A percentile compares a stretch with the other conserved stretches of the same genome.
phyloP scores from a whole-genome alignment of 768 basidiomycete genomes.

The Suillus brevipes region DNA sequence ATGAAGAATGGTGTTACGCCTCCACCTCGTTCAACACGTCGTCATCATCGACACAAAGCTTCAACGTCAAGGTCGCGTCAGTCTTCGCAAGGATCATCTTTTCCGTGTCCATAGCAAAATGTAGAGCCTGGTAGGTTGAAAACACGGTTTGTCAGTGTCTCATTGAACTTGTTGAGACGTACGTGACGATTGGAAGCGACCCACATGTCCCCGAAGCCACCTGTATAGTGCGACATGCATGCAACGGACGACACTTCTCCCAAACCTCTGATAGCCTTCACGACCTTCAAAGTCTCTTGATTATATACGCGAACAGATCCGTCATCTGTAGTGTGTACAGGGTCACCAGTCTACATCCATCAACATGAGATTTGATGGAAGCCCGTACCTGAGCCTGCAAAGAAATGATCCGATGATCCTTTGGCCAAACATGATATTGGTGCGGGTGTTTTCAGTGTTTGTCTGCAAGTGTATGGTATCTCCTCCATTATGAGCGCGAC shows the following conservation, averaged over 20 bases:
- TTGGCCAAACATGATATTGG: slow-evolving; percentile 57
- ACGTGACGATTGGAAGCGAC: slow-evolving; percentile 65
- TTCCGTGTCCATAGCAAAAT: slow-evolving; percentile 44
- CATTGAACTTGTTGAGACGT: slow-evolving; percentile 5
- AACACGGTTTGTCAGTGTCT: neutral
- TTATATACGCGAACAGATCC: slow-evolving; percentile 69
- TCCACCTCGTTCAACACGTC: slow-evolving; percentile 71
- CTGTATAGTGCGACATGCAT: slow-evolving; percentile 42
- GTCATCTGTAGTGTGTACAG: slow-evolving; percentile 44
- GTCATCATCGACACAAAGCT: slow-evolving; percentile 49
- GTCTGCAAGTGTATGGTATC: slow-evolving; percentile 13
- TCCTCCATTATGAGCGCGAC: neutral
- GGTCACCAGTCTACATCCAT: slow-evolving; percentile 7
- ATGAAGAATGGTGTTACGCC: slow-evolving; percentile 5
- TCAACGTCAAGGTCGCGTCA: slow-evolving; percentile 49
- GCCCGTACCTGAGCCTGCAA: slow-evolving; percentile 61
- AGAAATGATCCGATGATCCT: slow-evolving; percentile 48
- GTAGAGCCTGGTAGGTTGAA: slow-evolving; percentile 24
- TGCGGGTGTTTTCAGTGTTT: slow-evolving; percentile 44
- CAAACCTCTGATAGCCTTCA: slow-evolving; percentile 61
- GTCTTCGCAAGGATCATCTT: slow-evolving; percentile 54
- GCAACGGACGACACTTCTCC: slow-evolving; percentile 66
- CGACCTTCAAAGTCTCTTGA: slow-evolving; percentile 56
- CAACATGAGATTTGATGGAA: neutral
- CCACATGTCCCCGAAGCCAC: slow-evolving; percentile 56